Evolutionary conservation across 225 moss, liverwort and hornwort species (phyloP).

Genomic region (Asterella californica): DNA sequence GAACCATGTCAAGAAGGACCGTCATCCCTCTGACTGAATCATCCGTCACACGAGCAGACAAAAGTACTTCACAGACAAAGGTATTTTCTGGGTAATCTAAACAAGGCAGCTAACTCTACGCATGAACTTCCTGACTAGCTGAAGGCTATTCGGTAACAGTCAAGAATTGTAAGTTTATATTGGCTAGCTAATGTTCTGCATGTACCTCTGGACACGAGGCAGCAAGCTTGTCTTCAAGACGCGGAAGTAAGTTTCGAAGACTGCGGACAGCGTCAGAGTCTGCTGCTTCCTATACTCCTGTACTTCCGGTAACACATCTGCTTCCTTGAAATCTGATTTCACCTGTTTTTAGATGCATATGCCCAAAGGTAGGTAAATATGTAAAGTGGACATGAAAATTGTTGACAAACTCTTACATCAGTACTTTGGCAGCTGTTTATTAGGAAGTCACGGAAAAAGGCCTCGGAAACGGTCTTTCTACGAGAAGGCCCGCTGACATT

Average conservation of each 20-base stretch:
- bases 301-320: slow-evolving; percentile 67
- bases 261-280: slow-evolving; percentile 72
- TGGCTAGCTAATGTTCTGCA: not conserved
- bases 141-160: not conserved
- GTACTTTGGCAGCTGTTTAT: not conserved
- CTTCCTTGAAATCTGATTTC: slow-evolving; percentile 91
- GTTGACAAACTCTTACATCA: not conserved
- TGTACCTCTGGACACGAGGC: slow-evolving; percentile 71
- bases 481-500: not conserved
- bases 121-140: not conserved
- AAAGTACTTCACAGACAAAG: not conserved
- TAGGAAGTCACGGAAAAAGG: not conserved
- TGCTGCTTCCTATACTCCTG: slow-evolving; percentile 66
- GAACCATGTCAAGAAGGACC: not conserved
- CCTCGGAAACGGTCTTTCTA: not conserved
- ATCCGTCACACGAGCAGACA: not conserved
- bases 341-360: slow-evolving; percentile 46
- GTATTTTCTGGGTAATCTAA: not conserved
- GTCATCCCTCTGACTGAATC: not conserved
- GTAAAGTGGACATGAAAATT: not conserved
- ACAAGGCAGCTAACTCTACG: not conserved
- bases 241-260: slow-evolving; percentile 95
- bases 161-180: not conserved
- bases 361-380: no score
- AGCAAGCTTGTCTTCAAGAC: slow-evolving; percentile 80